A percentile compares a stretch with the other conserved stretches of the same genome.
Evolutionary conservation across 2,329 filamentous ascomycete genomes (phyloP).

Genomic region (Apiospora malaysiana): DNA sequence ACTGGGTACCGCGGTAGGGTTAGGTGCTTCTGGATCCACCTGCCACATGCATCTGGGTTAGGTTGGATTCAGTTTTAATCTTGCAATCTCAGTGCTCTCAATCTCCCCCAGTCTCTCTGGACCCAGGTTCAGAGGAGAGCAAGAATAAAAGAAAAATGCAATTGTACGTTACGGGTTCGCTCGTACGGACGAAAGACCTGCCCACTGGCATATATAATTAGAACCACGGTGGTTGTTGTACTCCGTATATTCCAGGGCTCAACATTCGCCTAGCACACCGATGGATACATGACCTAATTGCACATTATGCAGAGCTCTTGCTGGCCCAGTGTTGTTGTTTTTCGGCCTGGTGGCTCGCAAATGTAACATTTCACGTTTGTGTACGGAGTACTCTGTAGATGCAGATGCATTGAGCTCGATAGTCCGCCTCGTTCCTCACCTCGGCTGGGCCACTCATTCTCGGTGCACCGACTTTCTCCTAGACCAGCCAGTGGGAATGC

Average conservation of each 20-base stretch:
- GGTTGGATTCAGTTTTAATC: constrained; percentile 6
- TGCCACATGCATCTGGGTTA: constrained; percentile 17
- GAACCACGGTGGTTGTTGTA: no score
- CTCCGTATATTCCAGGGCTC: no score
- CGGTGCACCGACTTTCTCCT: neutral
- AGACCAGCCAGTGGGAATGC: constrained; percentile 9
- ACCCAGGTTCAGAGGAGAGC: neutral
- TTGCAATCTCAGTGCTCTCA: constrained; percentile 6
- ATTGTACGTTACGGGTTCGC: neutral
- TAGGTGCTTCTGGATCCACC: neutral
- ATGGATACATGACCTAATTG: no score
- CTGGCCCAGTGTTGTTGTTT: neutral
- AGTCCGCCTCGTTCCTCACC: constrained; percentile 2
- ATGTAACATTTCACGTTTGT: neutral
- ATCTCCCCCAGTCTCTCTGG: constrained; percentile 9
- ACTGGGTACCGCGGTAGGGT: constrained; percentile 11
- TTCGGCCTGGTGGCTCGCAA: neutral
- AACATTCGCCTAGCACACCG: no score
- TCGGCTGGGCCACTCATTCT: constrained; percentile 8
- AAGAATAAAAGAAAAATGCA: neutral
- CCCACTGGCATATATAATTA: no score
- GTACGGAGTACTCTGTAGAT: no score
- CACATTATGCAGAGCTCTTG: neutral
- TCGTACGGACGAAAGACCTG: neutral
- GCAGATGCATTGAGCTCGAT: constrained; percentile 5